These are phyloP conservation scores for Populus alba DNA, from an alignment of 345 rosid species.

Conservation along the genomic window DNA sequence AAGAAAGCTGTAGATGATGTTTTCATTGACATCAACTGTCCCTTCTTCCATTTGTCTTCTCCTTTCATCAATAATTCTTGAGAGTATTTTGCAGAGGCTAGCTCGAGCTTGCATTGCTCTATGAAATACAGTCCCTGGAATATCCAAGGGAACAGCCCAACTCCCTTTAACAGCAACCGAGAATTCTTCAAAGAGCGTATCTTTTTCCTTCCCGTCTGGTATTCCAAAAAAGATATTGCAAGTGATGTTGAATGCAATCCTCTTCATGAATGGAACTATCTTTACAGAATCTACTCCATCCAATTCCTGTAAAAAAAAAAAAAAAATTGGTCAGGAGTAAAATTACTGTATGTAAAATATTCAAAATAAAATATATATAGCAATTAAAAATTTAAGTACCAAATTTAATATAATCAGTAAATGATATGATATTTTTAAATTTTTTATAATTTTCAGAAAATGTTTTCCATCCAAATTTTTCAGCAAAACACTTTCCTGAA, in stretches of 20 bases:
- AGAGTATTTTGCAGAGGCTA: background rate
- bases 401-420: no score
- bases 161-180: background rate
- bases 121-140: conserved; percentile 9
- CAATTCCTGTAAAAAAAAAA: no score
- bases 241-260: conserved; percentile 6
- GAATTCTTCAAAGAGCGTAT: conserved; percentile 2
- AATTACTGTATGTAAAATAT: no score
- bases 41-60: conserved; percentile 1
- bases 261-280: background rate
- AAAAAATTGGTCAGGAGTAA: no score
- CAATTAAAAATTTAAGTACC: no score
- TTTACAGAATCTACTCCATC: background rate
- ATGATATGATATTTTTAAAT: no score
- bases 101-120: conserved; percentile 9
- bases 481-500: no score
- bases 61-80: background rate
- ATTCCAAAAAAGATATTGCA: conserved; percentile 6
- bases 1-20: conserved; percentile 9
- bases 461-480: no score
- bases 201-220: background rate
- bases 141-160: background rate
- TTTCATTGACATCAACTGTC: background rate
- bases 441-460: no score
- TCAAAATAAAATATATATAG: no score